A percentile compares a stretch with the other conserved stretches of the same genome.
phyloP scores from a whole-genome alignment of 169 alveolate species.

The Plasmodium inui region DNA sequence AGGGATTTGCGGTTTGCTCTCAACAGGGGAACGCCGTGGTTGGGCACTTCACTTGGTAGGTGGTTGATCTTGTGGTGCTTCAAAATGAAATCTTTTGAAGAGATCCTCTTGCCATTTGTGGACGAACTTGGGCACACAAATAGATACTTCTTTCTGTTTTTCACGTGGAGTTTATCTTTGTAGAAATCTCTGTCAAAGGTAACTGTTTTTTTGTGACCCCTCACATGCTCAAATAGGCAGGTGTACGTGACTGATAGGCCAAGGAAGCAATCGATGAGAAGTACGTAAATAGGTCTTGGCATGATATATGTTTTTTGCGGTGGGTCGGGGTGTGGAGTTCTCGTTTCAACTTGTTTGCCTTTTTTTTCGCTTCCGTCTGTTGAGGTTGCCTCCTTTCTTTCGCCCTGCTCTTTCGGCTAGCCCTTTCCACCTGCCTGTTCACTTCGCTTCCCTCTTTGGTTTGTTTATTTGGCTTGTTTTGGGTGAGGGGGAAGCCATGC shows the following conservation, averaged over 20 bases:
- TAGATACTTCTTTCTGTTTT: constrained; percentile 24
- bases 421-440: neutral
- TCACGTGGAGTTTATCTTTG: neutral
- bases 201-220: constrained; percentile 13
- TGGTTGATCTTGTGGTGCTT: constrained; percentile 7
- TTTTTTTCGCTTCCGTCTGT: neutral
- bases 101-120: neutral
- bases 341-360: neutral
- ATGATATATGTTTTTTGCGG: constrained; percentile 31
- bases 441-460: neutral
- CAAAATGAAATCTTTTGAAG: neutral
- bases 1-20: neutral
- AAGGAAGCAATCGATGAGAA: constrained; percentile 41
- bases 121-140: constrained; percentile 14
- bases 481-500: neutral
- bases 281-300: constrained; percentile 43
- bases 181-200: neutral
- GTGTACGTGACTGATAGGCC: constrained; percentile 16
- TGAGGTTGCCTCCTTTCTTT: neutral
- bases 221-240: constrained; percentile 39
- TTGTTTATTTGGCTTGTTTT: neutral
- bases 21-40: neutral
- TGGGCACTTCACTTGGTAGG: neutral
- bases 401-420: neutral
- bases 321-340: neutral